These are phyloP conservation scores for Aurantiochytrium sp. DNA, from an alignment of 108 stramenopile genomes.

Conservation along the genomic window DNA sequence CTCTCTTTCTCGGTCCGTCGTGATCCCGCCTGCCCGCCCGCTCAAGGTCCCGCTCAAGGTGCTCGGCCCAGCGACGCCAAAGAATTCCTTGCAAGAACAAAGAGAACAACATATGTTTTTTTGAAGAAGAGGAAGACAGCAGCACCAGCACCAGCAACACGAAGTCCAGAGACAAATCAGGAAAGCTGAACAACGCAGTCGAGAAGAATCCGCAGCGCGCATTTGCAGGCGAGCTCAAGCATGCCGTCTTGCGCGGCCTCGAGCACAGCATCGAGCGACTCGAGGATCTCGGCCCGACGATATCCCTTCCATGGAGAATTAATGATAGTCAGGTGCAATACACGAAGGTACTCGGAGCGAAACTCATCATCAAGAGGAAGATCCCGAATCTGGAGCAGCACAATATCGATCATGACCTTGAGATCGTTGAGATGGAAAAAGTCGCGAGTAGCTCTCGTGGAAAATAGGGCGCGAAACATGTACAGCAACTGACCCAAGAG, in stretches of 20 bases:
- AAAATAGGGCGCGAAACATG: background rate
- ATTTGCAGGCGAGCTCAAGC: background rate
- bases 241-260: background rate
- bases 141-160: too few relatives aligned
- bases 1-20: too few relatives aligned
- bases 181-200: background rate
- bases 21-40: too few relatives aligned
- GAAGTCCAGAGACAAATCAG: background rate
- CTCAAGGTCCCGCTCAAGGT: too few relatives aligned
- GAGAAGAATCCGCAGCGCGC: background rate
- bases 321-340: background rate
- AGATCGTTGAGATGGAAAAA: background rate
- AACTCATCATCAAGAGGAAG: conserved; percentile 8
- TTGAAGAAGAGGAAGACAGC: too few relatives aligned
- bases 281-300: background rate
- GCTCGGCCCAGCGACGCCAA: too few relatives aligned
- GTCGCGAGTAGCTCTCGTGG: background rate
- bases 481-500: background rate
- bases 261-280: background rate
- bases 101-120: too few relatives aligned
- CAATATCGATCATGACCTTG: background rate
- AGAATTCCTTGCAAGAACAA: too few relatives aligned
- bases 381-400: background rate
- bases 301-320: background rate
- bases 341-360: background rate